Evolutionary conservation across 306 rosid genomes (phyloP).

Genomic region (Boehmeria nivea): DNA sequence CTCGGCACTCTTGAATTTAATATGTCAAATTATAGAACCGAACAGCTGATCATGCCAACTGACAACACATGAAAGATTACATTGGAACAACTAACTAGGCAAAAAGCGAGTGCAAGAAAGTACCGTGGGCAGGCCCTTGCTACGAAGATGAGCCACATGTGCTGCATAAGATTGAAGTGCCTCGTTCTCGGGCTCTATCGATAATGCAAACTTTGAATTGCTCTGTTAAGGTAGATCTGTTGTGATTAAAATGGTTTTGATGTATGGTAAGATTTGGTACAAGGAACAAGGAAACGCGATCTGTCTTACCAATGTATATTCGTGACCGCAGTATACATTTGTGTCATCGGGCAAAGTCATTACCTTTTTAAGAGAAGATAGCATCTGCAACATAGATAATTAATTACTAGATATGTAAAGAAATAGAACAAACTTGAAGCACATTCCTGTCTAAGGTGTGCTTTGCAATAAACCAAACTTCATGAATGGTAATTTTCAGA

Average conservation of each 20-base stretch:
- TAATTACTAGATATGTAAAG: background rate
- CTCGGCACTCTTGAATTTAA: too few species aligned
- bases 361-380: conserved; percentile 68
- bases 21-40: too few species aligned
- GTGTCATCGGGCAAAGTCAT: conserved; percentile 71
- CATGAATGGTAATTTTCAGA: too few species aligned
- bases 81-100: too few species aligned
- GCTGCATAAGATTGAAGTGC: conserved; percentile 78
- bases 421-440: too few species aligned
- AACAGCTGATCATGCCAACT: too few species aligned
- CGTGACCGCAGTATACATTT: conserved; percentile 77
- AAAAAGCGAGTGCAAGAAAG: background rate
- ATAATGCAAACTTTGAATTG: conserved; percentile 82
- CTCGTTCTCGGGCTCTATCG: conserved; percentile 76
- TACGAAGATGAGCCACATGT: conserved; percentile 57
- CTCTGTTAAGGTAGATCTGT: conserved; percentile 45
- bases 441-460: too few species aligned
- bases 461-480: too few species aligned
- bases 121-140: conserved; percentile 92
- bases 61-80: too few species aligned
- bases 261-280: conserved; percentile 1
- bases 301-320: conserved; percentile 69
- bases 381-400: conserved; percentile 55
- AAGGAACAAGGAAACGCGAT: conserved; percentile 11
- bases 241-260: conserved; percentile 21